Percentiles rank a stretch among this genome's conserved stretches.
phyloP scores from a whole-genome alignment of 768 basidiomycete genomes.

The Infundibulicybe gibba region DNA sequence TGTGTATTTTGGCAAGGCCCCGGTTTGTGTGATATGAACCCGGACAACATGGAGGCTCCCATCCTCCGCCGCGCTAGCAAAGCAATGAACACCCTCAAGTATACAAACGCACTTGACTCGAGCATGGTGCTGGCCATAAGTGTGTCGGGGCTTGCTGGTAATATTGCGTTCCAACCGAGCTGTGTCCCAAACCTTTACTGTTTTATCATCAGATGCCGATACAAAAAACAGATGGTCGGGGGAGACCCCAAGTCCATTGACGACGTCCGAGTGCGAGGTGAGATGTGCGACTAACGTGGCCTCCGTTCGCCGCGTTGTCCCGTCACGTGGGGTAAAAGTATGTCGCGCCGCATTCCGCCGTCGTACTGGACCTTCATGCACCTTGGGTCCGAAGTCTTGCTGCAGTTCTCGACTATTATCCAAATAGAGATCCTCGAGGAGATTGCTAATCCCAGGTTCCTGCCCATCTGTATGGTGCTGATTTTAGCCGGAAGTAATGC shows the following conservation, averaged over 20 bases:
- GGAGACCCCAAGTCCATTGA: slow-evolving; percentile 81
- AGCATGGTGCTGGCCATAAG: slow-evolving; percentile 59
- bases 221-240: slow-evolving; percentile 96
- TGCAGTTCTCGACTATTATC: slow-evolving; percentile 85
- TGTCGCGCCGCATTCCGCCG: slow-evolving; percentile 73
- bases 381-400: slow-evolving; percentile 87
- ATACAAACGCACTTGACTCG: slow-evolving; percentile 69
- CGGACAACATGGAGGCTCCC: slow-evolving; percentile 83
- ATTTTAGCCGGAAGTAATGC: not conserved
- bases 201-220: slow-evolving; percentile 91
- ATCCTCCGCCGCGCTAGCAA: slow-evolving; percentile 83
- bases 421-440: slow-evolving; percentile 87
- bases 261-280: slow-evolving; percentile 73
- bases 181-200: slow-evolving; percentile 90
- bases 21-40: slow-evolving; percentile 67
- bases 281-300: slow-evolving; percentile 83
- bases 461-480: slow-evolving; percentile 61
- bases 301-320: slow-evolving; percentile 56
- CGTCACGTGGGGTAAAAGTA: slow-evolving; percentile 65
- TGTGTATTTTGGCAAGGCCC: slow-evolving; percentile 76
- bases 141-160: slow-evolving; percentile 76
- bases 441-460: slow-evolving; percentile 84
- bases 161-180: slow-evolving; percentile 93
- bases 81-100: slow-evolving; percentile 84
- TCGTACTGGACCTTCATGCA: slow-evolving; percentile 78